phyloP scores from a whole-genome alignment of 2,329 filamentous ascomycete species.

The Diplodia mutila region DNA sequence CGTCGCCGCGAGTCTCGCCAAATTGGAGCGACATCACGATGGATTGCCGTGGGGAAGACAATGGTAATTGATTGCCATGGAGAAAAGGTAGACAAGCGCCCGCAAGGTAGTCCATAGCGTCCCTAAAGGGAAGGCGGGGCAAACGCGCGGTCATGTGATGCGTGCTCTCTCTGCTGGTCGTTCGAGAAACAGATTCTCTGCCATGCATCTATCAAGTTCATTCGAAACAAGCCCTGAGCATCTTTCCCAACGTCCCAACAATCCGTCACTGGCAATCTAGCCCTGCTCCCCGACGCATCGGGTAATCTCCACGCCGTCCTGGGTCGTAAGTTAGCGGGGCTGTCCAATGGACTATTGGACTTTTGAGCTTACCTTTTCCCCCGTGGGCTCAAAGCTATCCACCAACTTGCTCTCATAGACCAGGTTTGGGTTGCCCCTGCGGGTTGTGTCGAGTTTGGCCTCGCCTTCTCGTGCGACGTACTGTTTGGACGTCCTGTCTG shows the following conservation, averaged over 20 bases:
- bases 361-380: constrained; percentile 60
- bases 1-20: background rate
- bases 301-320: constrained; percentile 72
- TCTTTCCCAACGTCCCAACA: background rate
- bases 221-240: background rate
- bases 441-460: constrained; percentile 46
- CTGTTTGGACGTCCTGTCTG: constrained; percentile 53
- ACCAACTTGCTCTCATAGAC: constrained; percentile 67
- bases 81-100: background rate
- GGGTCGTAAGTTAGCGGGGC: constrained; percentile 23
- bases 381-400: constrained; percentile 70
- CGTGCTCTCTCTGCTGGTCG: background rate
- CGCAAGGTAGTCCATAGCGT: background rate
- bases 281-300: constrained; percentile 53
- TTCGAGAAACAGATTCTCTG: too few species aligned
- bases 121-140: background rate
- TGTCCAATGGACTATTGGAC: background rate
- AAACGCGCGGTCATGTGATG: constrained; percentile 9
- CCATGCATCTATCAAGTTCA: too few species aligned
- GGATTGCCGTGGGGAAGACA: background rate
- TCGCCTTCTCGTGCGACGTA: constrained; percentile 53
- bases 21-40: background rate
- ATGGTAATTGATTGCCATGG: background rate
- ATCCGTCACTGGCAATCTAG: background rate
- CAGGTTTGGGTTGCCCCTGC: constrained; percentile 64